These are phyloP conservation scores for Aspergillus panamensis DNA, from an alignment of 495 filamentous ascomycete species.

Conservation along the genomic window DNA sequence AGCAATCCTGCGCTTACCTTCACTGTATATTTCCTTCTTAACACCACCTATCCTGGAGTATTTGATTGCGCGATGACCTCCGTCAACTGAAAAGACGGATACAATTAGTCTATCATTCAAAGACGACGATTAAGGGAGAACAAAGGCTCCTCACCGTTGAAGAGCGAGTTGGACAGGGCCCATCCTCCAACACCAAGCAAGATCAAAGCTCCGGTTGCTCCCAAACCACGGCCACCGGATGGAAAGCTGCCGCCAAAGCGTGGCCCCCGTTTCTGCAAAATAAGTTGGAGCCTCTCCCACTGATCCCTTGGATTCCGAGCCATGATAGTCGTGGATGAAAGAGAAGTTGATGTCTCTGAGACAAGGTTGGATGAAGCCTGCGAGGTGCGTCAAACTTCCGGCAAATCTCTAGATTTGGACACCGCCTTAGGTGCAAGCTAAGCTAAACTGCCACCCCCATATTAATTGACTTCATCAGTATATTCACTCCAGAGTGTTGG, in stretches of 20 bases:
- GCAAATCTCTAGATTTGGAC: constrained; percentile 23
- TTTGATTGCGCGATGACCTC: constrained; percentile 98
- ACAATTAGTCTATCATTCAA: constrained; percentile 1
- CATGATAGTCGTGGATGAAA: constrained; percentile 37
- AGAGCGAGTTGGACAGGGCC: constrained; percentile 78
- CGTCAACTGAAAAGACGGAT: constrained; percentile 69
- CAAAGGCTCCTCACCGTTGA: constrained; percentile 64
- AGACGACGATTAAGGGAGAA: background rate
- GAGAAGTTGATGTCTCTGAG: constrained; percentile 19
- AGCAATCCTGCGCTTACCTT: constrained; percentile 60
- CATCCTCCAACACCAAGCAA: constrained; percentile 62
- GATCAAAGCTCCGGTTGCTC: constrained; percentile 47
- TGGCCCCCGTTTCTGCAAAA: constrained; percentile 52
- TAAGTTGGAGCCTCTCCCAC: constrained; percentile 61
- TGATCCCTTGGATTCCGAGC: constrained; percentile 60
- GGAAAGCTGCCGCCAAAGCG: constrained; percentile 41
- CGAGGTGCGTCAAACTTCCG: constrained; percentile 20
- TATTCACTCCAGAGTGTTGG: background rate
- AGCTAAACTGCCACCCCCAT: background rate
- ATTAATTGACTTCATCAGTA: background rate
- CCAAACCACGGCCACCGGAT: constrained; percentile 44
- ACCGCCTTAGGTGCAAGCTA: constrained; percentile 20
- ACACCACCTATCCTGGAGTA: constrained; percentile 93
- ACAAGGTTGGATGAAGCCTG: constrained; percentile 15
- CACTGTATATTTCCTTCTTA: constrained; percentile 89